phyloP scores from a whole-genome alignment of 2,329 filamentous ascomycete genomes.

The Diaporthe sp. region DNA sequence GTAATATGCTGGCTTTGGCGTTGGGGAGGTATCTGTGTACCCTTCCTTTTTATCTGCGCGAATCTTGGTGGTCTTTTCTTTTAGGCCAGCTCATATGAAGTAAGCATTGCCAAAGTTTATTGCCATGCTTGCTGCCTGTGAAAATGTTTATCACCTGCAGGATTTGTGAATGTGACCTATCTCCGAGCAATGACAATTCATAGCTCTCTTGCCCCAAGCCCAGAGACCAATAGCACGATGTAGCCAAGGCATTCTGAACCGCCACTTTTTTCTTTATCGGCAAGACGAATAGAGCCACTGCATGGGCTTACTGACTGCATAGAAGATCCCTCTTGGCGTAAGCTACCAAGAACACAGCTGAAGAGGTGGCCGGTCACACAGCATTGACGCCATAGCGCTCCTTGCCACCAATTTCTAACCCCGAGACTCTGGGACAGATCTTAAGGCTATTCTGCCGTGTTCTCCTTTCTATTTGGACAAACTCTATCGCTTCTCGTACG shows the following conservation, averaged over 20 bases:
- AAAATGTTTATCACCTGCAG: background rate
- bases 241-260: background rate
- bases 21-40: no score
- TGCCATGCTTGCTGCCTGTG: no score
- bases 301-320: background rate
- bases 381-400: background rate
- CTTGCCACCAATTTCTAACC: background rate
- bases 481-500: background rate
- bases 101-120: background rate
- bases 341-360: background rate
- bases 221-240: background rate
- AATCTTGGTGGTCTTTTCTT: no score
- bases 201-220: background rate
- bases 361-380: background rate
- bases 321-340: slow-evolving; percentile 17
- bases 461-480: no score
- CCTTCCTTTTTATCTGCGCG: no score
- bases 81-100: background rate
- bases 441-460: background rate
- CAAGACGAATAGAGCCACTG: background rate
- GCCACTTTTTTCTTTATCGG: background rate
- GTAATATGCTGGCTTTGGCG: no score
- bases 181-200: slow-evolving; percentile 4
- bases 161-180: background rate
- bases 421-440: background rate